Evolutionary conservation across 2,329 filamentous ascomycete species (phyloP).

Genomic region (Phymatotrichopsis omnivora): DNA sequence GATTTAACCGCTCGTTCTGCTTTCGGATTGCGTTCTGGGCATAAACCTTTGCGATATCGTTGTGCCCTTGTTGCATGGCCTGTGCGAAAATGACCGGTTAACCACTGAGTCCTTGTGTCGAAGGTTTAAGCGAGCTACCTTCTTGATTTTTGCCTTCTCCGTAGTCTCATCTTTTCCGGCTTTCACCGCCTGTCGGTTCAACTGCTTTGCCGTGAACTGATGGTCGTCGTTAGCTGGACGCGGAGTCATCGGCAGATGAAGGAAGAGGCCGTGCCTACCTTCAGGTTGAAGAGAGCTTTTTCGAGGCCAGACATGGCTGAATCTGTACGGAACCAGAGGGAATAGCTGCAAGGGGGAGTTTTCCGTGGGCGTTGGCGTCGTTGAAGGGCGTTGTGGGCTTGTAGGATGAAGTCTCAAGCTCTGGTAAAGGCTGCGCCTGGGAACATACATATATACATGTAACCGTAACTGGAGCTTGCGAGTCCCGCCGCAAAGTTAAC

Average conservation of each 20-base stretch:
- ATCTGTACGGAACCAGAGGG: too few species aligned
- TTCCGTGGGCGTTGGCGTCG: too few species aligned
- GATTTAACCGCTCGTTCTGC: conserved; percentile 51
- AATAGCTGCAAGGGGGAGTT: too few species aligned
- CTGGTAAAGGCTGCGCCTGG: too few species aligned
- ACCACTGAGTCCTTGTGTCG: too few species aligned
- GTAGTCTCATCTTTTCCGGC: conserved; percentile 51
- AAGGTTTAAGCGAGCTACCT: conserved; percentile 37
- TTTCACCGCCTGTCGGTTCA: conserved; percentile 52
- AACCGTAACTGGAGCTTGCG: too few species aligned
- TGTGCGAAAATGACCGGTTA: conserved; percentile 30
- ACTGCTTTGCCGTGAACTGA: conserved; percentile 53
- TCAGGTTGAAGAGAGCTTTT: conserved; percentile 53
- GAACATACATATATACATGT: too few species aligned
- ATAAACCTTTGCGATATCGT: conserved; percentile 53
- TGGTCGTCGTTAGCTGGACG: background rate
- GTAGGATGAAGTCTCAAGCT: too few species aligned
- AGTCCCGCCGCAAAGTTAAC: too few species aligned
- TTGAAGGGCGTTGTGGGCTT: too few species aligned
- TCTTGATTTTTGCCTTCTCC: conserved; percentile 53
- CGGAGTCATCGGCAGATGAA: conserved; percentile 8
- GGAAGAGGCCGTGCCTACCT: conserved; percentile 37
- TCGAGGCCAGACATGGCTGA: conserved; percentile 48
- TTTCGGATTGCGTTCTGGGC: conserved; percentile 54
- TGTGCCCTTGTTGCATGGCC: conserved; percentile 51